Conservation (phyloP, 2,329 filamentous ascomycete species). For the Fusarium siculi region DNA sequence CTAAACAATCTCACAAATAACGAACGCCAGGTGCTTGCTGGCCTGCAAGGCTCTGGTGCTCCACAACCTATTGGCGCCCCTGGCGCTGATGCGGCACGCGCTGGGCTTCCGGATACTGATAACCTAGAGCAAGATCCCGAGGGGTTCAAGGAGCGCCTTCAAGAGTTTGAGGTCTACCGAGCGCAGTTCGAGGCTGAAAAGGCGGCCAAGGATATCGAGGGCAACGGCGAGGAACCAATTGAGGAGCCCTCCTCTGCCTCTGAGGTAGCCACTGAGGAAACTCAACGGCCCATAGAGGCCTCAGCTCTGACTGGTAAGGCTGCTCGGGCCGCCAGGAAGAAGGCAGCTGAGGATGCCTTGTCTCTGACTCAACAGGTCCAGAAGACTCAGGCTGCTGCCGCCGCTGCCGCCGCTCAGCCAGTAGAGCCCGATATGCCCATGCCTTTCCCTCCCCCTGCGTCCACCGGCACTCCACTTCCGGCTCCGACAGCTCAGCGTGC, state of each 20-base stretch:
- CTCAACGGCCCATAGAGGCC: slow-evolving; percentile 23
- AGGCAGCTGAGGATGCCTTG: slow-evolving; percentile 55
- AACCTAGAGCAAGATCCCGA: slow-evolving; percentile 65
- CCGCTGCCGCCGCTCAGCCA: slow-evolving; percentile 54
- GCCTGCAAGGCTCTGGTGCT: slow-evolving; percentile 44
- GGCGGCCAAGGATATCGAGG: slow-evolving; percentile 46
- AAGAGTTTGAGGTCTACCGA: slow-evolving; percentile 84
- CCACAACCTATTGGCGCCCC: slow-evolving; percentile 54
- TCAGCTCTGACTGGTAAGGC: slow-evolving; percentile 38
- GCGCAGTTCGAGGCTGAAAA: slow-evolving; percentile 74
- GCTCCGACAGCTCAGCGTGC: slow-evolving; percentile 89
- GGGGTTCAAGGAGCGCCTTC: slow-evolving; percentile 76
- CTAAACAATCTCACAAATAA: slow-evolving; percentile 70
- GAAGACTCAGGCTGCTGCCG: slow-evolving; percentile 70
- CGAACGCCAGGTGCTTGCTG: slow-evolving; percentile 65
- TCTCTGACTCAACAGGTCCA: slow-evolving; percentile 88
- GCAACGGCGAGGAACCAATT: slow-evolving; percentile 49
- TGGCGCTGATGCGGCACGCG: slow-evolving; percentile 50
- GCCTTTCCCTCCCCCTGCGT: slow-evolving; percentile 71
- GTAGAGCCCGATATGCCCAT: slow-evolving; percentile 74
- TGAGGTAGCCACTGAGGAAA: slow-evolving; percentile 17
- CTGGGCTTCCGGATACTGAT: slow-evolving; percentile 61
- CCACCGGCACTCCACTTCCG: slow-evolving; percentile 83
- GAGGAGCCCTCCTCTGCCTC: slow-evolving; percentile 28
- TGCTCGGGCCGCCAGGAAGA: slow-evolving; percentile 48